These are phyloP conservation scores for Melampsora americana DNA, from an alignment of 1,284 basidiomycete genomes.

Conservation along the genomic window DNA sequence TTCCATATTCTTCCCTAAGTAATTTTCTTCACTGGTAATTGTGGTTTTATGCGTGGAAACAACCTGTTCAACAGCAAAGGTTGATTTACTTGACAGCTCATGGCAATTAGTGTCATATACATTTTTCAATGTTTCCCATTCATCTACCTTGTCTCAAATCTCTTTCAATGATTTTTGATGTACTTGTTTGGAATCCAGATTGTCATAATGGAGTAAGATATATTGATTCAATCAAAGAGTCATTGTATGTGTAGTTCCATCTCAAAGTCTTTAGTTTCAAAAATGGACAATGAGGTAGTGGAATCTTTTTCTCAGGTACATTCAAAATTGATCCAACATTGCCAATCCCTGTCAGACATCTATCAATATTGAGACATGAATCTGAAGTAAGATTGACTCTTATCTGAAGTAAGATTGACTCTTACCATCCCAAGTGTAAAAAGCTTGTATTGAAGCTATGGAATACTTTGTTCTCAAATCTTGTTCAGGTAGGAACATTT, in stretches of 20 bases:
- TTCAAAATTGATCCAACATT: not conserved
- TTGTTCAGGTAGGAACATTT: too few species aligned
- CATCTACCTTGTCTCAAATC: conserved; percentile 10
- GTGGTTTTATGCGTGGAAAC: not conserved
- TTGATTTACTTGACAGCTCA: not conserved
- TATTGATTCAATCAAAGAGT: conserved; percentile 20
- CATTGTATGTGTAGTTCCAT: conserved; percentile 8
- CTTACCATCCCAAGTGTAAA: too few species aligned
- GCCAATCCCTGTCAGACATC: conserved; percentile 7
- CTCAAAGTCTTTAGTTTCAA: conserved; percentile 20
- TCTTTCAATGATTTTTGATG: conserved; percentile 25
- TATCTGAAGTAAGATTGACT: too few species aligned
- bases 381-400: too few species aligned
- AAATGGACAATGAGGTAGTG: conserved; percentile 36
- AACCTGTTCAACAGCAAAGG: not conserved
- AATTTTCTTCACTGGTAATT: conserved; percentile 1
- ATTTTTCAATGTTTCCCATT: conserved; percentile 40
- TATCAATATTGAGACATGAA: too few species aligned
- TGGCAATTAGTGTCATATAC: not conserved
- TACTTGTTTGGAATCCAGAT: conserved; percentile 17
- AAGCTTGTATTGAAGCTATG: too few species aligned
- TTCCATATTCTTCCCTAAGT: not conserved
- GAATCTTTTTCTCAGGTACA: conserved; percentile 23
- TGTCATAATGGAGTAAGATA: conserved; percentile 34
- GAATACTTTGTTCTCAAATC: too few species aligned